Evolutionary conservation across 257 asterid genomes (phyloP).

Genomic region (Rehmannia glutinosa): DNA sequence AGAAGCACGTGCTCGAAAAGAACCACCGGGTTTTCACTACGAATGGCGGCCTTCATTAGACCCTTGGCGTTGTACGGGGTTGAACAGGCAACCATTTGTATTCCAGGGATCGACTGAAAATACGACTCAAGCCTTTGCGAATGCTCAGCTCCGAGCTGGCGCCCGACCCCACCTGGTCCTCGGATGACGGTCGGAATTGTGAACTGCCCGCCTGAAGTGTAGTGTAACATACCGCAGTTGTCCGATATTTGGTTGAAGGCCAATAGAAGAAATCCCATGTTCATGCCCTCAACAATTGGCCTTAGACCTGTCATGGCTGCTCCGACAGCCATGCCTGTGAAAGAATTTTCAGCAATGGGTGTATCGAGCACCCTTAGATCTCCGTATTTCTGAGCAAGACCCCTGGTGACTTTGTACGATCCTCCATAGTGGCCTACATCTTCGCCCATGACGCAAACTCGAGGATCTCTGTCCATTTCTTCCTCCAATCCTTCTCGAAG

Average conservation of each 20-base stretch:
- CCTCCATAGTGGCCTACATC: conserved; percentile 93
- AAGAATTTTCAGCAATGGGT: conserved; percentile 82
- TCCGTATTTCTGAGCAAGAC: conserved; percentile 63
- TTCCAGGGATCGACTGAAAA: conserved; percentile 82
- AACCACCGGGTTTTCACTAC: conserved; percentile 77
- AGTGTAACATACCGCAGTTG: conserved; percentile 92
- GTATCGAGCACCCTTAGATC: conserved; percentile 89
- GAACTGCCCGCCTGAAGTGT: conserved; percentile 87
- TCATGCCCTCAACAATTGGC: conserved; percentile 81
- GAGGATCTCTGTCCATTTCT: conserved; percentile 81
- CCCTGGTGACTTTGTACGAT: conserved; percentile 80
- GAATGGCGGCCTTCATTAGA: conserved; percentile 75
- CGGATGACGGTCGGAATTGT: conserved; percentile 77
- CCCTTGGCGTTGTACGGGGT: conserved; percentile 86
- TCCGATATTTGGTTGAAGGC: conserved; percentile 84
- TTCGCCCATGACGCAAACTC: conserved; percentile 75
- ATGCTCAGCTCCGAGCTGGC: conserved; percentile 92
- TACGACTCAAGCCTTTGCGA: conserved; percentile 83
- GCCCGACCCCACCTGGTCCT: conserved; percentile 96
- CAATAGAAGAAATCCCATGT: conserved; percentile 87
- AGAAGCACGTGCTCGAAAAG: conserved; percentile 83
- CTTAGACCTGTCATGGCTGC: conserved; percentile 92
- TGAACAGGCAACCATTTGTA: conserved; percentile 87
- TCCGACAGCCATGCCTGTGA: conserved; percentile 86
- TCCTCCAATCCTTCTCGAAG: conserved; percentile 85